phyloP scores from a whole-genome alignment of 1,284 basidiomycete species.

The Pseudozyma sp. region DNA sequence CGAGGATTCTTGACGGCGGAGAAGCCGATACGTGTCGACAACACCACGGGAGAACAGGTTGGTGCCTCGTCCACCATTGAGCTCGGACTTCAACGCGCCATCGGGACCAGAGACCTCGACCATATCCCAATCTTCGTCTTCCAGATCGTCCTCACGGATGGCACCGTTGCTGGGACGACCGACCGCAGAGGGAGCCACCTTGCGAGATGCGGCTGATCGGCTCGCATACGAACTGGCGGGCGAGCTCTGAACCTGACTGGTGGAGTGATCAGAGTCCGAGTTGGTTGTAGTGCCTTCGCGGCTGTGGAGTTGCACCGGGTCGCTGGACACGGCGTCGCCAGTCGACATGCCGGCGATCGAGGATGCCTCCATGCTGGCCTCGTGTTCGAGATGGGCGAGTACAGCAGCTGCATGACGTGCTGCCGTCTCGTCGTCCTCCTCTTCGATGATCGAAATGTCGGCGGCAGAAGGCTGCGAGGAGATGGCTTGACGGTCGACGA shows the following conservation, averaged over 20 bases:
- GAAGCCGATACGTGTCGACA: conserved; percentile 64
- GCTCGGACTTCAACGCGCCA: conserved; percentile 55
- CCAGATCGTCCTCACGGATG: conserved; percentile 46
- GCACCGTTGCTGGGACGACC: conserved; percentile 51
- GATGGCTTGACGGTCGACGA: conserved; percentile 3
- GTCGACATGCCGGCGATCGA: conserved; percentile 18
- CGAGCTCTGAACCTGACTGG: conserved; percentile 41
- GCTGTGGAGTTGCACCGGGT: conserved; percentile 25
- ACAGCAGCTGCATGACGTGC: conserved; percentile 57
- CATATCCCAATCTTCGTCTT: conserved; percentile 67
- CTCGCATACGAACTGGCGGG: conserved; percentile 48
- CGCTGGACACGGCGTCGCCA: conserved; percentile 10
- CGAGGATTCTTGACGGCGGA: conserved; percentile 71
- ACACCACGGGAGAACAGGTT: conserved; percentile 68
- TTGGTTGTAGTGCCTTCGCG: conserved; percentile 41
- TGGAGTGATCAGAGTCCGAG: conserved; percentile 45
- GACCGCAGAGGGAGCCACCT: conserved; percentile 39
- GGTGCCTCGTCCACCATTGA: conserved; percentile 66
- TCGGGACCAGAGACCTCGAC: conserved; percentile 54
- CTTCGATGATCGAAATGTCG: conserved; percentile 36
- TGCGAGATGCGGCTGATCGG: conserved; percentile 22
- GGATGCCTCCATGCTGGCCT: conserved; percentile 46
- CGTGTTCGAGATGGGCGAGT: conserved; percentile 57
- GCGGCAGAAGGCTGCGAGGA: conserved; percentile 11
- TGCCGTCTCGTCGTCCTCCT: conserved; percentile 61